These are phyloP conservation scores for Geranomyces michiganensis DNA, from an alignment of 192 early-diverging fungal genomes.

Conservation along the genomic window DNA sequence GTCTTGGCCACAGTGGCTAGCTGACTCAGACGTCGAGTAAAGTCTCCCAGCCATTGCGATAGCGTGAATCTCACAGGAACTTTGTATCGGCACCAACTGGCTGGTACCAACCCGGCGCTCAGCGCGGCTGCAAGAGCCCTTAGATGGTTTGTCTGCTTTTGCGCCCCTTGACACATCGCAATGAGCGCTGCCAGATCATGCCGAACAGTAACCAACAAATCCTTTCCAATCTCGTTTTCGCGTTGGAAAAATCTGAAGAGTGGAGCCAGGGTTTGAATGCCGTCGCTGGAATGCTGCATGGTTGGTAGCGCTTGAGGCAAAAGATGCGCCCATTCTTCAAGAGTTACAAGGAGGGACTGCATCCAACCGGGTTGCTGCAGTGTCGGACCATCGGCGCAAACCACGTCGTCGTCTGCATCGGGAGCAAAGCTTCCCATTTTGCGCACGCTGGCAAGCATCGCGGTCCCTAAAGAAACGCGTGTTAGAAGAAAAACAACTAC, in stretches of 20 bases:
- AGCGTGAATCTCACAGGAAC: conserved; percentile 61
- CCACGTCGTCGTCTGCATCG: conserved; percentile 64
- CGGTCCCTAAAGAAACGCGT: conserved; percentile 51
- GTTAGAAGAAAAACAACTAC: not conserved
- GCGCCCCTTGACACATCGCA: conserved; percentile 71
- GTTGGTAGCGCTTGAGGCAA: conserved; percentile 48
- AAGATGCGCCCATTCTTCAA: conserved; percentile 59
- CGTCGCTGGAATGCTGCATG: not conserved
- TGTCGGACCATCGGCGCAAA: conserved; percentile 25
- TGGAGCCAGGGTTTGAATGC: conserved; percentile 45
- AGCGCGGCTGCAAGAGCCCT: conserved; percentile 59
- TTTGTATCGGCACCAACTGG: conserved; percentile 71
- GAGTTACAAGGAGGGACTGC: conserved; percentile 59
- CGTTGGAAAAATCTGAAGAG: conserved; percentile 84
- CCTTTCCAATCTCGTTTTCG: conserved; percentile 67
- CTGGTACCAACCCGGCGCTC: not conserved
- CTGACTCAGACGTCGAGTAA: conserved; percentile 71
- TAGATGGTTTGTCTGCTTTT: conserved; percentile 86
- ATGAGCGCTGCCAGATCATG: conserved; percentile 68
- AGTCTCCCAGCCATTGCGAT: conserved; percentile 73
- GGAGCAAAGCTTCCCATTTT: conserved; percentile 82
- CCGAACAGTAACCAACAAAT: conserved; percentile 64
- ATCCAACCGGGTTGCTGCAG: conserved; percentile 74
- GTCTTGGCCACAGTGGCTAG: conserved; percentile 48
- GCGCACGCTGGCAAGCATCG: conserved; percentile 81